Evolutionary conservation across 331 rosid genomes (phyloP).

Genomic region (Spiraea crenata): DNA sequence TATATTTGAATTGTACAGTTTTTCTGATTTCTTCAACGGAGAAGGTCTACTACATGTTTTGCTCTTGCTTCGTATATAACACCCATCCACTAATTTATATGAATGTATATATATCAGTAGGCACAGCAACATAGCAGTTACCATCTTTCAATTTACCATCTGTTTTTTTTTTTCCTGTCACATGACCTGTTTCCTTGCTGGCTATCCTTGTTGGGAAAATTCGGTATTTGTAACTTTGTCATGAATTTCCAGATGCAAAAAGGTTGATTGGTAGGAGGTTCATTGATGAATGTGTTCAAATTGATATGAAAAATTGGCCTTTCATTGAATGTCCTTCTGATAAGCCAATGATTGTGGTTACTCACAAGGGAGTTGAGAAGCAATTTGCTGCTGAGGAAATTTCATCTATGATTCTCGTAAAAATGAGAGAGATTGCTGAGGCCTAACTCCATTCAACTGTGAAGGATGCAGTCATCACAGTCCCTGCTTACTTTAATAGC

Average conservation of each 20-base stretch:
- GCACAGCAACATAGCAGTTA: too few species aligned
- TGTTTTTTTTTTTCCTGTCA: not conserved
- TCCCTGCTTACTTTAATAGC: too few species aligned
- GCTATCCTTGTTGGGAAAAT: not conserved
- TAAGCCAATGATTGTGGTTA: not conserved
- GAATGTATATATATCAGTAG: too few species aligned
- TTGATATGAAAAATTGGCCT: constrained; percentile 42
- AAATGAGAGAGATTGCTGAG: not conserved
- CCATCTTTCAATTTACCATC: too few species aligned
- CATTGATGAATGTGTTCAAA: constrained; percentile 33
- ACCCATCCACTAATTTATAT: too few species aligned
- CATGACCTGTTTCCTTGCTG: not conserved
- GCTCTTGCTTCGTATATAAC: too few species aligned
- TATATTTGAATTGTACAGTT: too few species aligned
- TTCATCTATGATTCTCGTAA: not conserved
- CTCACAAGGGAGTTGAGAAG: not conserved
- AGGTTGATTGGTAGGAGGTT: constrained; percentile 45
- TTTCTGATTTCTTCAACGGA: too few species aligned
- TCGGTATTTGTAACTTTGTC: not conserved
- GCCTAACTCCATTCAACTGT: not conserved
- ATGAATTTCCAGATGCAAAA: constrained; percentile 35
- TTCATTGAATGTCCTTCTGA: constrained; percentile 3
- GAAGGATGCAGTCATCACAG: not conserved
- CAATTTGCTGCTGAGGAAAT: not conserved
- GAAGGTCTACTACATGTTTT: too few species aligned